Evolutionary conservation across 2,329 filamentous ascomycete genomes (phyloP).

Genomic region (Colletotrichum chlorophyti): DNA sequence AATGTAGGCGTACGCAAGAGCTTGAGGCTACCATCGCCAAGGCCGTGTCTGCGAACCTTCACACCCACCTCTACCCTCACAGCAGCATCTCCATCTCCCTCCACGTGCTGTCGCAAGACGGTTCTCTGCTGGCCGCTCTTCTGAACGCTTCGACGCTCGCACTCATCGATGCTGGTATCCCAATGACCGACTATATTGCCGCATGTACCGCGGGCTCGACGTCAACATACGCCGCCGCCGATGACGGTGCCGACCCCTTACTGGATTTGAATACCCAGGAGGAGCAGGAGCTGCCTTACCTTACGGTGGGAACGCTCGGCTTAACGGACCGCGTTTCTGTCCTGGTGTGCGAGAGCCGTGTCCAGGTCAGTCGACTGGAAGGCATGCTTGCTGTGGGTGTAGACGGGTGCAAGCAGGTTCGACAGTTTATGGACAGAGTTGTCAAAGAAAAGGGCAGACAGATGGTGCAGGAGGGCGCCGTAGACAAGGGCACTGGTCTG

Average conservation of each 20-base stretch:
- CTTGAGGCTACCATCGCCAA: conserved; percentile 80
- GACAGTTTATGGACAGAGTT: conserved; percentile 80
- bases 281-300: conserved; percentile 85
- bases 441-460: conserved; percentile 74
- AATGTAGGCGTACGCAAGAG: conserved; percentile 75
- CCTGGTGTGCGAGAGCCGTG: conserved; percentile 84
- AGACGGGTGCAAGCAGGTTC: conserved; percentile 88
- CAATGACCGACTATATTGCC: conserved; percentile 90
- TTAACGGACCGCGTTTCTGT: conserved; percentile 78
- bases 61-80: conserved; percentile 89
- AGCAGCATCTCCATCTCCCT: conserved; percentile 83
- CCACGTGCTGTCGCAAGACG: conserved; percentile 89
- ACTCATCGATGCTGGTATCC: conserved; percentile 91
- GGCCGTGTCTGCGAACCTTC: conserved; percentile 78
- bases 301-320: conserved; percentile 85
- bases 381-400: conserved; percentile 92
- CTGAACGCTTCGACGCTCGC: conserved; percentile 92
- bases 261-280: conserved; percentile 81
- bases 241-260: conserved; percentile 76
- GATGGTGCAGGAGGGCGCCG: conserved; percentile 64
- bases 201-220: conserved; percentile 88
- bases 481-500: conserved; percentile 55
- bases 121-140: conserved; percentile 85
- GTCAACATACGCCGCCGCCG: conserved; percentile 67
- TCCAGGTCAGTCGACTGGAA: conserved; percentile 83